Evolutionary conservation across 2,329 filamentous ascomycete genomes (phyloP).

Genomic region (Neonectria sp.): DNA sequence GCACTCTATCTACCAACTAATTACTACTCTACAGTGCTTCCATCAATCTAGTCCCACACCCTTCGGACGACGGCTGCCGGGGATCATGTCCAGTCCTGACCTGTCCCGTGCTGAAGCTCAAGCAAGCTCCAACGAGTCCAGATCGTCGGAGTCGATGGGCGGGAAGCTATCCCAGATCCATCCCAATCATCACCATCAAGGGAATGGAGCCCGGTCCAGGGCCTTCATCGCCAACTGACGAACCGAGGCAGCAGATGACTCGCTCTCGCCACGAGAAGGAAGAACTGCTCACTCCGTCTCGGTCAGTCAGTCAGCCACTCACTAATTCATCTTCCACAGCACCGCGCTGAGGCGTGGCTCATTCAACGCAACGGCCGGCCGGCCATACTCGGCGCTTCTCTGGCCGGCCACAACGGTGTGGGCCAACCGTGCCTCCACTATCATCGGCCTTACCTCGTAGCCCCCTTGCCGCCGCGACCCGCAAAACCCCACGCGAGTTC

Average conservation of each 20-base stretch:
- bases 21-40: no score
- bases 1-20: no score
- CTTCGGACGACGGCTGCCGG: no score
- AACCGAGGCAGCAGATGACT: neutral
- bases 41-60: no score
- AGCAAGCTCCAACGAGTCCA: neutral
- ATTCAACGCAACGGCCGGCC: slow-evolving; percentile 32
- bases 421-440: slow-evolving; percentile 41
- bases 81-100: no score
- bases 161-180: neutral
- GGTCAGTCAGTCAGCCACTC: neutral
- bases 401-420: slow-evolving; percentile 42
- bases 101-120: no score
- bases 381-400: slow-evolving; percentile 57
- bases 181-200: no score
- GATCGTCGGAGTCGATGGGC: neutral
- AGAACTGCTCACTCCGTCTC: neutral
- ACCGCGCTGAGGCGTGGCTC: slow-evolving; percentile 10
- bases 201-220: no score
- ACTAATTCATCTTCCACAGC: neutral
- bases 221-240: neutral
- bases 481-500: slow-evolving; percentile 48
- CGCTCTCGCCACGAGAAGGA: no score
- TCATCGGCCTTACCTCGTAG: slow-evolving; percentile 54
- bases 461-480: slow-evolving; percentile 36